Evolutionary conservation across 2,329 filamentous ascomycete species (phyloP), one percentile per base, ranked within the genome.

Genomic region (Lecanicillium sp.): DNA sequence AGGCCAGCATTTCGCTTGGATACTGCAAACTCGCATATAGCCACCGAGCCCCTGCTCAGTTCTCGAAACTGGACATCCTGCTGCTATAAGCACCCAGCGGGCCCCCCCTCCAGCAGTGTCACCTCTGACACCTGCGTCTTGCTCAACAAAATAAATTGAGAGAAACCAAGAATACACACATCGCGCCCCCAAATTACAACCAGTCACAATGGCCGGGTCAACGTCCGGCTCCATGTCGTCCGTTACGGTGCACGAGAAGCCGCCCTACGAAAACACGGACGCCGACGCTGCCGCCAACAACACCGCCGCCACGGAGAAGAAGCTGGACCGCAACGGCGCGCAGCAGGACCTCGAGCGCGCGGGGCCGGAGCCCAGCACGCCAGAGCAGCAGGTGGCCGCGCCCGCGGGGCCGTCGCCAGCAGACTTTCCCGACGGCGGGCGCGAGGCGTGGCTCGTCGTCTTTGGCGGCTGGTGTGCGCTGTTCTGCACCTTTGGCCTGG

Each of bases 351-450:
- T 17, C 21, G 44, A 48, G 37, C 20, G 44, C 29, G 27, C 27
- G 8, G 11, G 9, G 21, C 17, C 21, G 8, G 11, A 24, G 14
- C 20, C 49, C n/a, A n/a, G n/a, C n/a, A 39, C 32, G n/a, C 38
- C 35, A 44, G 52, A 21, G 50, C 48, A 33, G 51, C 38, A n/a
- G 44, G 49, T 23, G 42, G 32, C 37, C 4, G 50, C 48, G 5
- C 42, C 52, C 5, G 44, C 43, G 6, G 58, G 53, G 3, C 57
- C 56, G 14, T 62, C 64, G 51, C 68, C 66, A 45, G 71, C 74
- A 6, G 74, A 77, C 52, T 81, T 80, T 49, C 79, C 79, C 1
- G 79, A 83, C 55, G 79, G 79, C 33, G 79, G 79, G 2, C 37
- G 59, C 3, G 63, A 74, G 52, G 80, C 81, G 8, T 83, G 79